phyloP scores from a whole-genome alignment of 495 filamentous ascomycete genomes.

The Thermochaetoides thermophila region DNA sequence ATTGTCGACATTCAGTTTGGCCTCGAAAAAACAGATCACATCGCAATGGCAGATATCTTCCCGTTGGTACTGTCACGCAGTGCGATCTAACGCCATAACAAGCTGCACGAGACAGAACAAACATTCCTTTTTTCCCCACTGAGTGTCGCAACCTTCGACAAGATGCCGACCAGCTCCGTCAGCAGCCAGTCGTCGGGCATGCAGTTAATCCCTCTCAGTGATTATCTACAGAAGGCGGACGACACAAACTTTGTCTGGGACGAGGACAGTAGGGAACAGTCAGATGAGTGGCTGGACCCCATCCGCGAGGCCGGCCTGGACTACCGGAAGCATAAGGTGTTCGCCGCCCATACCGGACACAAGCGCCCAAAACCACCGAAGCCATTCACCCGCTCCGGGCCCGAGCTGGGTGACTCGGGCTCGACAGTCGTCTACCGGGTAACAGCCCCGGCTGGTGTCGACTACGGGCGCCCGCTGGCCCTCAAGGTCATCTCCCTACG shows the following conservation, averaged over 20 bases:
- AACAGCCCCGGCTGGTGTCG: conserved; percentile 6
- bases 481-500: conserved; percentile 21
- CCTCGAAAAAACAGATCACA: too few species aligned
- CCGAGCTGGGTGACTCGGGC: conserved; percentile 15
- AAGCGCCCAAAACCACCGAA: conserved; percentile 15
- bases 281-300: conserved; percentile 13
- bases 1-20: too few species aligned
- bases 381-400: conserved; percentile 12
- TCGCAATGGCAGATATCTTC: too few species aligned
- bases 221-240: conserved; percentile 12
- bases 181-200: conserved; percentile 13
- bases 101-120: too few species aligned
- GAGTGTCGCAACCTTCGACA: too few species aligned
- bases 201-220: conserved; percentile 8
- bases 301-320: conserved; percentile 12
- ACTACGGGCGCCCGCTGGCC: conserved; percentile 15
- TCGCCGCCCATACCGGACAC: conserved; percentile 16
- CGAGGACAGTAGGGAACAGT: conserved; percentile 7
- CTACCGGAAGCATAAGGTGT: conserved; percentile 19
- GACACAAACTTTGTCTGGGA: conserved; percentile 17
- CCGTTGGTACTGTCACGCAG: too few species aligned
- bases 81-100: too few species aligned
- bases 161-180: conserved; percentile 10
- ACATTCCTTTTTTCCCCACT: too few species aligned
- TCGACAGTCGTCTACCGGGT: conserved; percentile 20